Percentiles rank a stretch among this genome's conserved stretches.
phyloP scores from a whole-genome alignment of 352 stramenopile species.

The Pythium sukuiense region DNA sequence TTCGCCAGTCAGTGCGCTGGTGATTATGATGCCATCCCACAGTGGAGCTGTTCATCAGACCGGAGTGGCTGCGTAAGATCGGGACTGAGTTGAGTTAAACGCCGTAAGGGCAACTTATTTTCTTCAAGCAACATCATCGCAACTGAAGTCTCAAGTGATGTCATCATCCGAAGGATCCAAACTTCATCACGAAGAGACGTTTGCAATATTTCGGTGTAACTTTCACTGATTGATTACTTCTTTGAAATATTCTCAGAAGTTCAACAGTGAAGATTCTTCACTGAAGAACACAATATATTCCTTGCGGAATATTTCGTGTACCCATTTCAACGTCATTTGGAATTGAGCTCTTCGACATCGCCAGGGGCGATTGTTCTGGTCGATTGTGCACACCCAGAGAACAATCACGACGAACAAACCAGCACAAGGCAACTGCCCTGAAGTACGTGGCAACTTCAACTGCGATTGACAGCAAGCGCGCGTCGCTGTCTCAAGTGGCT shows the following conservation, averaged over 20 bases:
- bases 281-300: neutral
- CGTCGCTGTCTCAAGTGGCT: constrained; percentile 4
- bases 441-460: neutral
- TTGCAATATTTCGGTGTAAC: neutral
- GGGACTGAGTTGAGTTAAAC: neutral
- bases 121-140: neutral
- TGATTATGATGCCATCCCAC: constrained; percentile 14
- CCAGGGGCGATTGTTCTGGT: neutral
- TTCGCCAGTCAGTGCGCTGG: neutral
- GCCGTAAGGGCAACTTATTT: constrained; percentile 1
- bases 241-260: too few species aligned
- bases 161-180: neutral
- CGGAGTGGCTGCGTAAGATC: neutral
- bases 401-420: too few species aligned
- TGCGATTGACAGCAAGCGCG: constrained; percentile 1
- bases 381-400: neutral
- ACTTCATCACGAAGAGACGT: constrained; percentile 3
- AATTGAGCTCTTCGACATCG: neutral
- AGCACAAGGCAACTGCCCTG: too few species aligned
- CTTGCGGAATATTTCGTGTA: neutral
- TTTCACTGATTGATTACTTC: too few species aligned
- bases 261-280: too few species aligned
- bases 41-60: constrained; percentile 5
- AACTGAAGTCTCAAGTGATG: neutral
- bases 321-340: neutral